Percentiles rank a stretch among this genome's conserved stretches.
These are phyloP conservation scores for Acacia crassicarpa DNA, from an alignment of 306 rosid species.

Conservation along the genomic window DNA sequence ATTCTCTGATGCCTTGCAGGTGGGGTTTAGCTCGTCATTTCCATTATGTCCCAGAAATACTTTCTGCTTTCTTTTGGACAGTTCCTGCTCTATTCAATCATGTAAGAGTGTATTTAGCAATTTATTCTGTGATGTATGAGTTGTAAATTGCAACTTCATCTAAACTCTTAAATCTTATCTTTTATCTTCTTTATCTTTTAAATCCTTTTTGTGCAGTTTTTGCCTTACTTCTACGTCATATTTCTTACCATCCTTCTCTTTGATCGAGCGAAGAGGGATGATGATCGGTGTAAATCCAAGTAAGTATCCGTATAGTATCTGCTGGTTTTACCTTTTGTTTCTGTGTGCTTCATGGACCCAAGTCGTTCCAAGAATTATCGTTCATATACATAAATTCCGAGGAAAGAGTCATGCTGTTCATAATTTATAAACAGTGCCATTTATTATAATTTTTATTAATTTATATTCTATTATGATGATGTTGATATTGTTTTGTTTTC, in stretches of 20 bases:
- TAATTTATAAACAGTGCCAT: not conserved
- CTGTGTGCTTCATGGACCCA: not conserved
- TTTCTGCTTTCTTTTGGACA: slow-evolving; percentile 97
- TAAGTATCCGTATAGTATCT: slow-evolving; percentile 48
- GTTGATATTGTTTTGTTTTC: not conserved
- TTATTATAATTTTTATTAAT: not conserved
- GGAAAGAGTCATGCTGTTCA: not conserved
- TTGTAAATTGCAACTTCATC: slow-evolving; percentile 27
- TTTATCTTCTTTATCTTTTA: too few relatives aligned
- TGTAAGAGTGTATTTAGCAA: slow-evolving; percentile 41
- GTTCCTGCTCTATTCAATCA: slow-evolving; percentile 91
- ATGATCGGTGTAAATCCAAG: slow-evolving; percentile 92
- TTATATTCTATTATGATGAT: not conserved
- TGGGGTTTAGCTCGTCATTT: slow-evolving; percentile 98
- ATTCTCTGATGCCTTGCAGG: slow-evolving; percentile 58
- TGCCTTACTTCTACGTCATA: slow-evolving; percentile 90
- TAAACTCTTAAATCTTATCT: not conserved
- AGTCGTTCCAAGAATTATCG: not conserved
- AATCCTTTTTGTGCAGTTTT: slow-evolving; percentile 53
- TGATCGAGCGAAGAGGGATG: slow-evolving; percentile 96
- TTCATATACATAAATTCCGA: not conserved
- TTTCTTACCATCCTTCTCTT: slow-evolving; percentile 88
- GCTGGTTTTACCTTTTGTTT: not conserved
- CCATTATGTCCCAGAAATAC: slow-evolving; percentile 96
- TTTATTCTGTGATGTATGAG: slow-evolving; percentile 6